Base-by-base conservation (phyloP, 352 stramenopile genomes). In the Peronospora farinosa region DNA sequence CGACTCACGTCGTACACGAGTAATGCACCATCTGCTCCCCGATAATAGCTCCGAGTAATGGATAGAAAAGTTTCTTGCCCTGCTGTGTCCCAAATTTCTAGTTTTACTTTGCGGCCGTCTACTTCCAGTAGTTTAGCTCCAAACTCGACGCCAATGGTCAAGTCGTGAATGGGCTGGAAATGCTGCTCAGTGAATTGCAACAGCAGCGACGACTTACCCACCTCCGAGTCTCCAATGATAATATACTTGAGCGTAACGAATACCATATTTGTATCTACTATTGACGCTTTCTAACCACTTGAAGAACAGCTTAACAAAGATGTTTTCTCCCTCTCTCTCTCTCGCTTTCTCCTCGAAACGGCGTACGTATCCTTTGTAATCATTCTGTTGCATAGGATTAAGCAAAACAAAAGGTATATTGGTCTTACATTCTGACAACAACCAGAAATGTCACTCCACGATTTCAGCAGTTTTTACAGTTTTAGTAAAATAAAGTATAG, bases 41-140 rank as follows among this genome's bases (percentile, higher is more conserved):
- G 74, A 47, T 95, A 96, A 57, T 96, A 96, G 44, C 69, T 91
- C 16, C 81, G 69, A 33, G 86, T 96, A 49, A 96, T 93, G 25
- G 80, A 89, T 10, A 92, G 65, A 57, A 95, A 96, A 0, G 79
- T 89, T 50, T 96, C 87, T 57, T 95, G 86, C 2, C 86, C 87
- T 12, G 87, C 87, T 1, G 87, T 96, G 54, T 96, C 87, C 87
- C 87, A 96, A 36, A 96, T 96, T 73, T 95, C 80, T 19, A 96
- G 74, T 64, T 96, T 96, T 16, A 95, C 79, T 47, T 94, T 82
- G 33, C 78, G 69, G 12, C 77, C 74, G 40, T 93, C 81, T 37
- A 96, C 69, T 37, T 88, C 69, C 1, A 93, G 69, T 42, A 94
- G 63, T 64, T 95, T 95, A 28, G 83, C 78, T 12, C 84, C 86